A percentile compares a stretch with the other conserved stretches of the same genome.
phyloP scores from a whole-genome alignment of 768 basidiomycete genomes.

The Russula olivacea region DNA sequence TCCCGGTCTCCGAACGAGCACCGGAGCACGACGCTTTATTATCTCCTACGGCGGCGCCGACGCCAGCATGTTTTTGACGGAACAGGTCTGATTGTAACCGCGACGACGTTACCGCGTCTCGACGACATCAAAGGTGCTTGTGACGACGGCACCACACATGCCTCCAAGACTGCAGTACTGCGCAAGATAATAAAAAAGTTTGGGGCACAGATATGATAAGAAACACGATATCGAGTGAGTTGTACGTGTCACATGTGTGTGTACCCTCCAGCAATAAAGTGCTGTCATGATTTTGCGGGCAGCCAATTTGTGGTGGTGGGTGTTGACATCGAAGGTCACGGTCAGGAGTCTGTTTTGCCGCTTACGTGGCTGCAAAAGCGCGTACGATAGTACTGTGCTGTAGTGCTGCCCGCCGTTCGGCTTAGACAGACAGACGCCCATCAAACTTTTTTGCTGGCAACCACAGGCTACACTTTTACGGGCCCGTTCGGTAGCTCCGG shows the following conservation, averaged over 20 bases:
- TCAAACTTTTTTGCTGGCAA: no score
- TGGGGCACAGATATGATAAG: neutral
- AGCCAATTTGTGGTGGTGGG: conserved; percentile 32
- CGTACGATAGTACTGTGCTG: no score
- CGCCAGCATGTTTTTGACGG: conserved; percentile 38
- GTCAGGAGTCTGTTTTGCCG: conserved; percentile 17
- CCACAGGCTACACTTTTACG: no score
- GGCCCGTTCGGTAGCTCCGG: no score
- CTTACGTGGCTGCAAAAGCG: no score
- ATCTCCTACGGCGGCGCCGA: conserved; percentile 29
- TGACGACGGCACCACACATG: conserved; percentile 96
- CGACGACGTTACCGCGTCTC: no score
- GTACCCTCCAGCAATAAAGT: conserved; percentile 84
- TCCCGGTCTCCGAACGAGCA: conserved; percentile 33
- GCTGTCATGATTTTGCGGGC: conserved; percentile 76
- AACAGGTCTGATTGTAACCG: conserved; percentile 91
- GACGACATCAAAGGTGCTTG: conserved; percentile 96
- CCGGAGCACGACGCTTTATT: conserved; percentile 34
- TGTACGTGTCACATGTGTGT: conserved; percentile 30
- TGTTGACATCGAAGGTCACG: conserved; percentile 9
- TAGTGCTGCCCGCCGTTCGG: no score
- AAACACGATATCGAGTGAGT: neutral
- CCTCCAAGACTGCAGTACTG: conserved; percentile 93
- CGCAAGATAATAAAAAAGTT: neutral
- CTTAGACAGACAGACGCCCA: no score